These are phyloP conservation scores for Abelmoschus esculentus DNA, from an alignment of 345 rosid genomes.

Conservation along the genomic window DNA sequence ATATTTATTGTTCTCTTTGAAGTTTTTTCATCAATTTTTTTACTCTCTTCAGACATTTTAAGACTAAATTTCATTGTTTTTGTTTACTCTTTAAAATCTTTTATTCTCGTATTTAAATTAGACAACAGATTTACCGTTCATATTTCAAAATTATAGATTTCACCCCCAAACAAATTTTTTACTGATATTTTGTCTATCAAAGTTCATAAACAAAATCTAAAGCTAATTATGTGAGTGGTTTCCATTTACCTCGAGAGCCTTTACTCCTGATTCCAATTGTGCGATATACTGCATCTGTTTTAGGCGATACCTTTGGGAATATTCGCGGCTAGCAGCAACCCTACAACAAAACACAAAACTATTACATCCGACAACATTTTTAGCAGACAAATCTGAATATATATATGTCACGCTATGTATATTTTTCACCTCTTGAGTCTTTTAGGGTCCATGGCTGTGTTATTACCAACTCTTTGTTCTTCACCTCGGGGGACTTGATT, in stretches of 20 bases:
- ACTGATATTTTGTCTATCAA: background rate
- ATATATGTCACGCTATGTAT: background rate
- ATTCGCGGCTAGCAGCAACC: conserved; percentile 9
- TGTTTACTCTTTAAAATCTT: background rate
- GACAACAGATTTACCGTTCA: background rate
- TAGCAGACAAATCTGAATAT: background rate
- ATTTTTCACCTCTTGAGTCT: conserved; percentile 5
- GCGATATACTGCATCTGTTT: conserved; percentile 13
- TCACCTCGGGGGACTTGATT: background rate
- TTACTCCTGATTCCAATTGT: conserved; percentile 12
- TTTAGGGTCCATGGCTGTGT: background rate
- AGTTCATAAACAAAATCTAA: background rate
- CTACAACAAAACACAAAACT: background rate
- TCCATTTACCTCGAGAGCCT: conserved; percentile 14
- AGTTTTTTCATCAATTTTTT: background rate
- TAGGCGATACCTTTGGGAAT: conserved; percentile 12
- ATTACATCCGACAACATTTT: background rate
- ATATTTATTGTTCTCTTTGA: no score
- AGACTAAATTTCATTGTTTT: background rate
- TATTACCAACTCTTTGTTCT: background rate
- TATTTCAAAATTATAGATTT: background rate
- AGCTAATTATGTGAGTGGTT: background rate
- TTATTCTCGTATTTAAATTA: background rate
- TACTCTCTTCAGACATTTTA: background rate
- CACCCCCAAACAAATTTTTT: background rate